Evolutionary conservation across 139 green algal species (phyloP).

Genomic region (Micromonas pusilla): DNA sequence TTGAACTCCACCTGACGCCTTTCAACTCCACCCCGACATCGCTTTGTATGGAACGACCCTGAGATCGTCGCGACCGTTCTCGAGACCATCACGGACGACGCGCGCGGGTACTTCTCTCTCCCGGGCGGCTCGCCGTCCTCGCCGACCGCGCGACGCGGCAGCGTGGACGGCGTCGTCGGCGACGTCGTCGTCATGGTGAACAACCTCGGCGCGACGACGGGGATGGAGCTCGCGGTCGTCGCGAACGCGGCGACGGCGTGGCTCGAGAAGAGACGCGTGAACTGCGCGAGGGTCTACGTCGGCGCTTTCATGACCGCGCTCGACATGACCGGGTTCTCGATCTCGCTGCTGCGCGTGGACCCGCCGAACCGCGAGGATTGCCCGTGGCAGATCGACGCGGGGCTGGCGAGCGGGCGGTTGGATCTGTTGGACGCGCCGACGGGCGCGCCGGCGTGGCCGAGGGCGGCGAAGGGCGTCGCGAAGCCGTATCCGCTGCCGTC

Average conservation of each 20-base stretch:
- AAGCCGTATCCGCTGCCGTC: not conserved
- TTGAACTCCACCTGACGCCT: too few species aligned
- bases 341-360: constrained; percentile 41
- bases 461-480: not conserved
- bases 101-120: not conserved
- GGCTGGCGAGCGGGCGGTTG: constrained; percentile 34
- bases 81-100: constrained; percentile 28
- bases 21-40: too few species aligned
- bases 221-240: constrained; percentile 59
- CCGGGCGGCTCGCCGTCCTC: not conserved
- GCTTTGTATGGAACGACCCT: too few species aligned
- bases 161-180: too few species aligned
- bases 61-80: constrained; percentile 45
- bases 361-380: too few species aligned
- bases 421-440: constrained; percentile 52
- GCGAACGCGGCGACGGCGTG: constrained; percentile 35
- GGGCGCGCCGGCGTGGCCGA: constrained; percentile 28
- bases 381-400: too few species aligned
- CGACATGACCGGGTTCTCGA: constrained; percentile 62
- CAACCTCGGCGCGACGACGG: constrained; percentile 57
- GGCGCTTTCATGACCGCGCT: constrained; percentile 71
- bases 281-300: not conserved
- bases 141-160: not conserved
- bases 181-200: constrained; percentile 62
- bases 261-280: constrained; percentile 5